Evolutionary conservation across 441 rosid genomes (phyloP).

Genomic region (Capsella rubella): DNA sequence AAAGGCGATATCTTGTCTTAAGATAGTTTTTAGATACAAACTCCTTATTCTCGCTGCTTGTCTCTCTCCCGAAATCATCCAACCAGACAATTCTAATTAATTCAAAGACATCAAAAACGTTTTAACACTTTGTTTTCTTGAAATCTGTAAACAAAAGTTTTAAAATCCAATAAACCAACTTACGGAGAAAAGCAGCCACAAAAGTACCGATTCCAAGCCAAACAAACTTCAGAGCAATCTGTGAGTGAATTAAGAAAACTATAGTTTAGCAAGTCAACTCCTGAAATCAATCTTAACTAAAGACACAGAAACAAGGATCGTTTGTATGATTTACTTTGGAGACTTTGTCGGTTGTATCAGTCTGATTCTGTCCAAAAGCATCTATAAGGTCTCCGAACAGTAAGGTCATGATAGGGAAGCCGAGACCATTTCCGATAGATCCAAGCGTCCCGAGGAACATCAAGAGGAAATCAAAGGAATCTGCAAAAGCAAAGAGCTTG

Average conservation of each 20-base stretch:
- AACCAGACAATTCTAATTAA: constrained; percentile 31
- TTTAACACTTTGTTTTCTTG: neutral
- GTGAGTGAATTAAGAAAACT: neutral
- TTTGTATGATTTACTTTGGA: constrained; percentile 48
- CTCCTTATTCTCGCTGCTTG: constrained; percentile 54
- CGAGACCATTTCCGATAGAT: constrained; percentile 25
- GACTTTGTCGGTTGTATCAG: constrained; percentile 38
- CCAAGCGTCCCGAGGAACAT: constrained; percentile 17
- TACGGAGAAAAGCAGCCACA: constrained; percentile 75
- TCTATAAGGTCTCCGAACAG: constrained; percentile 54
- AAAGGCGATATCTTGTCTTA: constrained; percentile 89
- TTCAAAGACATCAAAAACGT: constrained; percentile 5
- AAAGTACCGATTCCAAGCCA: constrained; percentile 73
- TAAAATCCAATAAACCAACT: constrained; percentile 37
- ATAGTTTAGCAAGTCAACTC: neutral
- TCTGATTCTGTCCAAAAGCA: constrained; percentile 52
- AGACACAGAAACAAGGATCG: neutral
- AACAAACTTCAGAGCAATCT: constrained; percentile 74
- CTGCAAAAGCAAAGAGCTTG: constrained; percentile 27
- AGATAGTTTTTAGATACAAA: constrained; percentile 72
- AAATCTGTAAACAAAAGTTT: neutral
- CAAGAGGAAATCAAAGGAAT: constrained; percentile 33
- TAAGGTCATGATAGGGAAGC: constrained; percentile 50
- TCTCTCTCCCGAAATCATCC: constrained; percentile 26
- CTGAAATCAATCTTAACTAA: constrained; percentile 8